Conservation (phyloP, 495 filamentous ascomycete species). For the Parachaetomium inaequale region DNA sequence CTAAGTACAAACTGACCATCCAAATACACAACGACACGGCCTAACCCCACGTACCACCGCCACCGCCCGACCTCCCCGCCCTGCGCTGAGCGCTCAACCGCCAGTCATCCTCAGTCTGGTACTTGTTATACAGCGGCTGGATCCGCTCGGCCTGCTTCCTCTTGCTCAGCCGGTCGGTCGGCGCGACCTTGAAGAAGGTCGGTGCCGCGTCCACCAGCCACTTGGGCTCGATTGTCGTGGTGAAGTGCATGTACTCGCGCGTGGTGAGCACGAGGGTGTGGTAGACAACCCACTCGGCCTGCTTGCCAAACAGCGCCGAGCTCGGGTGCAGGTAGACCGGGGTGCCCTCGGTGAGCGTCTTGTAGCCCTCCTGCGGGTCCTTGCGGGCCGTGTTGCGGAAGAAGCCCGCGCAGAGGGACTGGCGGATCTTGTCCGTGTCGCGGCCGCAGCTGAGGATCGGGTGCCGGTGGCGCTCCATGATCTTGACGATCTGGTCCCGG, state of each 20-base stretch:
- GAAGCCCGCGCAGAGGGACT: conserved; percentile 88
- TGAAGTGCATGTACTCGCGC: conserved; percentile 96
- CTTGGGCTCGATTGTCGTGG: conserved; percentile 88
- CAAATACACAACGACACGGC: not conserved
- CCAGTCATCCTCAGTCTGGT: conserved; percentile 85
- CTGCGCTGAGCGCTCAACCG: conserved; percentile 82
- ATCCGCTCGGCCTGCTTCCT: conserved; percentile 92
- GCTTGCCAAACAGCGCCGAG: conserved; percentile 90
- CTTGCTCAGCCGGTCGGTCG: conserved; percentile 82
- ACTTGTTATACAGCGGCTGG: conserved; percentile 90
- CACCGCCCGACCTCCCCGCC: conserved; percentile 83
- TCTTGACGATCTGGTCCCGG: conserved; percentile 82
- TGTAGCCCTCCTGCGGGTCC: conserved; percentile 94
- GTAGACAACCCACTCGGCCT: conserved; percentile 93
- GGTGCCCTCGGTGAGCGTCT: conserved; percentile 91
- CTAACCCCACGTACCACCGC: conserved; percentile 89
- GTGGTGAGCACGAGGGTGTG: conserved; percentile 84
- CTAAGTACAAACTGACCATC: not conserved
- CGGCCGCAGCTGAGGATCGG: conserved; percentile 76
- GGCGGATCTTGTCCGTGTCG: conserved; percentile 82
- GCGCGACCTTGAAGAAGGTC: conserved; percentile 97
- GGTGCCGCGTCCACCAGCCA: conserved; percentile 88
- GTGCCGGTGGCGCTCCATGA: conserved; percentile 86
- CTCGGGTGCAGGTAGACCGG: conserved; percentile 91
- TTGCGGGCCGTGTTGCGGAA: conserved; percentile 95